Evolutionary conservation across 1,139 yeast genomes (phyloP).

Genomic region (Taiozyma sp.): DNA sequence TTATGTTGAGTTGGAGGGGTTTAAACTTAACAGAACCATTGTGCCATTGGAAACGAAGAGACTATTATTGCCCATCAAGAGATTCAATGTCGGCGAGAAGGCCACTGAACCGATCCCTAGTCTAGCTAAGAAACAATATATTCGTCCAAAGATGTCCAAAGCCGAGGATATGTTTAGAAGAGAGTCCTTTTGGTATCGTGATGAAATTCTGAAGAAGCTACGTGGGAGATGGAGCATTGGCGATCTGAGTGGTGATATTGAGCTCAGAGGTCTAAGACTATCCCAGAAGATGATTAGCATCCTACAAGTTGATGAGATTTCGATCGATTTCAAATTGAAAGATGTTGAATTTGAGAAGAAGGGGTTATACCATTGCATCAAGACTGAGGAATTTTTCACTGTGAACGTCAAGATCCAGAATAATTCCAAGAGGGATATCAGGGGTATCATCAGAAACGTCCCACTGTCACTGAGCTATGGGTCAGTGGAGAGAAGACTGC

Average conservation of each 20-base stretch:
- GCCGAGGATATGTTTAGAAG: slow-evolving; percentile 48
- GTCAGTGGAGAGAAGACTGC: slow-evolving; percentile 44
- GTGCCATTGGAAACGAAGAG: slow-evolving; percentile 44
- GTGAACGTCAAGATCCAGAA: slow-evolving; percentile 43
- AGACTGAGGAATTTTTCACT: slow-evolving; percentile 44
- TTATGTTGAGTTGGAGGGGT: slow-evolving; percentile 31
- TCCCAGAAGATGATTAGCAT: slow-evolving; percentile 46
- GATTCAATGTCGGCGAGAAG: slow-evolving; percentile 41
- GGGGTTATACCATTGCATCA: slow-evolving; percentile 24
- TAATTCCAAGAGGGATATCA: slow-evolving; percentile 33
- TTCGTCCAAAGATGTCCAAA: slow-evolving; percentile 51
- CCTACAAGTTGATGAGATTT: slow-evolving; percentile 44
- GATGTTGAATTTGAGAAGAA: slow-evolving; percentile 14
- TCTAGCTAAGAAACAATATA: slow-evolving; percentile 61
- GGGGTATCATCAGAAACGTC: slow-evolving; percentile 61
- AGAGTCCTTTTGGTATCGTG: slow-evolving; percentile 77
- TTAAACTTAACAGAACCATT: slow-evolving; percentile 35
- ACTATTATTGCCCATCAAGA: slow-evolving; percentile 61
- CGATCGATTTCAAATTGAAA: slow-evolving; percentile 31
- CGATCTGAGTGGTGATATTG: slow-evolving; percentile 50
- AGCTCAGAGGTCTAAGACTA: slow-evolving; percentile 59
- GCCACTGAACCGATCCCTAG: slow-evolving; percentile 65
- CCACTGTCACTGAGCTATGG: slow-evolving; percentile 39
- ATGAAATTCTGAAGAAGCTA: slow-evolving; percentile 51
- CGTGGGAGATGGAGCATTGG: slow-evolving; percentile 58